Evolutionary conservation across 179 eudicot genomes (phyloP).

Genomic region (Beta macrorhiza): DNA sequence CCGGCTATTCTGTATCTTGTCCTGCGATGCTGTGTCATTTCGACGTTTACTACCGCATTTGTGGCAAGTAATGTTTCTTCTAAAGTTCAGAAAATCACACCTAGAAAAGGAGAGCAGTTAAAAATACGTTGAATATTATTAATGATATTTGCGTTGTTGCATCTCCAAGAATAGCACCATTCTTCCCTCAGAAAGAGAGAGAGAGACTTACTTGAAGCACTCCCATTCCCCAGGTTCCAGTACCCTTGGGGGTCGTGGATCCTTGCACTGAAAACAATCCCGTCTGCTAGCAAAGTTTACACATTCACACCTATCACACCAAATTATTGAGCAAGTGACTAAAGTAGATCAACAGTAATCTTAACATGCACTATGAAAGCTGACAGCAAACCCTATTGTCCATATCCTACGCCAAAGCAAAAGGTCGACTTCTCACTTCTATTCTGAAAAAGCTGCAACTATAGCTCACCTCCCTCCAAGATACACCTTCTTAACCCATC

Average conservation of each 20-base stretch:
- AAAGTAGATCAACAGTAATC: background rate
- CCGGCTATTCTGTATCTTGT: conserved; percentile 38
- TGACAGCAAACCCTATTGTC: background rate
- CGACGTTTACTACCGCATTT: conserved; percentile 51
- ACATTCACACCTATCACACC: conserved; percentile 49
- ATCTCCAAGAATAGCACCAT: background rate
- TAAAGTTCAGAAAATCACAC: conserved; percentile 68
- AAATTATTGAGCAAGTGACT: background rate
- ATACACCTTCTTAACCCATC: background rate
- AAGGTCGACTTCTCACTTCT: background rate
- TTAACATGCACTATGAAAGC: background rate
- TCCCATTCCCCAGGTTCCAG: conserved; percentile 84
- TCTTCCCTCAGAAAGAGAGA: background rate
- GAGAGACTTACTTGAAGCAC: conserved; percentile 64
- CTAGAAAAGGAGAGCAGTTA: conserved; percentile 30
- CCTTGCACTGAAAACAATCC: conserved; percentile 60
- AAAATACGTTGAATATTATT: background rate
- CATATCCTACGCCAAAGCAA: background rate
- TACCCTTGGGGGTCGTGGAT: conserved; percentile 55
- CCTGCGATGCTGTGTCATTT: conserved; percentile 27
- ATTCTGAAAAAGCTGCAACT: background rate
- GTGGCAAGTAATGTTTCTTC: conserved; percentile 50
- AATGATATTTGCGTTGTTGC: background rate
- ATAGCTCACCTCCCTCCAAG: background rate
- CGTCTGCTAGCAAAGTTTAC: conserved; percentile 74